Evolutionary conservation across 2,329 filamentous ascomycete genomes (phyloP).

Genomic region (Venturia nashicola): DNA sequence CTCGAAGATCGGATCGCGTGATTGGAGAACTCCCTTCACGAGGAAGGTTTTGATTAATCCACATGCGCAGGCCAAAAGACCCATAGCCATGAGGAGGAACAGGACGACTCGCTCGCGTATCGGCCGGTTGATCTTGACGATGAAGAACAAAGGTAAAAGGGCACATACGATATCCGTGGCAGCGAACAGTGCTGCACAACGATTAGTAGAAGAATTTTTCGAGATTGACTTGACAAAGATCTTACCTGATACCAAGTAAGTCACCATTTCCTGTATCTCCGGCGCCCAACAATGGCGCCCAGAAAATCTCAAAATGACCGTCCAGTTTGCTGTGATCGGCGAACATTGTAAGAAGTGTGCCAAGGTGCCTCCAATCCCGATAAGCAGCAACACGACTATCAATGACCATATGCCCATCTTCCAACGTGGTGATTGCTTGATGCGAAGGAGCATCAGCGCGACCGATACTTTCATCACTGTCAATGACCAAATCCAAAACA

Average conservation of each 20-base stretch:
- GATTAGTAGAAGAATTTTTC: neutral
- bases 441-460: conserved; percentile 5
- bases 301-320: neutral
- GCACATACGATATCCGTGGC: conserved; percentile 7
- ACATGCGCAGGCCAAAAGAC: conserved; percentile 6
- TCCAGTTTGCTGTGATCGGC: conserved; percentile 8
- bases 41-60: conserved; percentile 1
- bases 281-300: neutral
- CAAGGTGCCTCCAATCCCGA: neutral
- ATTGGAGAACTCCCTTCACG: neutral
- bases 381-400: neutral
- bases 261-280: neutral
- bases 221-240: neutral
- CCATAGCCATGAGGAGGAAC: conserved; percentile 7
- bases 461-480: conserved; percentile 7
- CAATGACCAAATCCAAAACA: conserved; percentile 5
- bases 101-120: conserved; percentile 7
- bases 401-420: neutral
- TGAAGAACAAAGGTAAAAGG: conserved; percentile 8
- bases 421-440: conserved; percentile 1
- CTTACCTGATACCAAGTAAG: conserved; percentile 1
- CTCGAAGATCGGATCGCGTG: conserved; percentile 1
- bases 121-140: conserved; percentile 10
- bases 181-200: conserved; percentile 3
- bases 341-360: neutral